Evolutionary conservation across 768 basidiomycete genomes (phyloP), one percentile per base, ranked within the genome.

Genomic region (Tulasnella sp.): DNA sequence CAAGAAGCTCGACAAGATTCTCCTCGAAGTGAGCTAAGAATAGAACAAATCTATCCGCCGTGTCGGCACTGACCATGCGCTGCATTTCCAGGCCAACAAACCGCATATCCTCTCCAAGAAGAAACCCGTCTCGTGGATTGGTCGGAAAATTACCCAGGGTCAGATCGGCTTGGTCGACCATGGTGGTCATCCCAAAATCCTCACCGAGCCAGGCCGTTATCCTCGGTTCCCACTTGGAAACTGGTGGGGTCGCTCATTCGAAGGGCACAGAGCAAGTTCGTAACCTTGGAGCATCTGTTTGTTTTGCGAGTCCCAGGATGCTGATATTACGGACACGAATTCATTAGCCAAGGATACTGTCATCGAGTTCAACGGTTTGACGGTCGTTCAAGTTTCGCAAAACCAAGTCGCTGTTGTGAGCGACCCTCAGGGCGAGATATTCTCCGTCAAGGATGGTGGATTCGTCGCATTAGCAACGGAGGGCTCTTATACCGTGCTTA

Each of bases 301-400:
- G n/a, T n/a, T n/a, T n/a, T n/a, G n/a, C n/a, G n/a, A n/a, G n/a
- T n/a, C n/a, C n/a, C n/a, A n/a, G 15, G 17, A 9, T 40, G 49
- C 40, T 22, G 36, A 40, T 1, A n/a, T 78, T 25, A 25, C 36
- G 36, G 64, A 19, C 39, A 71, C 34, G 19, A 31, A n/a, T 71
- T 11, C 74, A 72, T 38, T 36, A 93, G 91, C 93, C 67, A 93
- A 92, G 14, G 93, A 94, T 79, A 91, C 93, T 1, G 91, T 92
- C 31, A 90, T 94, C 68, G 89, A 91, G 78, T 93, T 93, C 81
- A 86, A 89, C 70, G 93, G 93, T 71, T 83, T 94, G 77, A 93
- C 91, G 0, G 86, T 92, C n/a, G 92, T 94, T 0, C 93, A 94
- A 80, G 93, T 94, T 29, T 91, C 91, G 0, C 93, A 94, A 84